These are phyloP conservation scores for Syzygium jambos DNA, from an alignment of 345 rosid species.

Conservation along the genomic window DNA sequence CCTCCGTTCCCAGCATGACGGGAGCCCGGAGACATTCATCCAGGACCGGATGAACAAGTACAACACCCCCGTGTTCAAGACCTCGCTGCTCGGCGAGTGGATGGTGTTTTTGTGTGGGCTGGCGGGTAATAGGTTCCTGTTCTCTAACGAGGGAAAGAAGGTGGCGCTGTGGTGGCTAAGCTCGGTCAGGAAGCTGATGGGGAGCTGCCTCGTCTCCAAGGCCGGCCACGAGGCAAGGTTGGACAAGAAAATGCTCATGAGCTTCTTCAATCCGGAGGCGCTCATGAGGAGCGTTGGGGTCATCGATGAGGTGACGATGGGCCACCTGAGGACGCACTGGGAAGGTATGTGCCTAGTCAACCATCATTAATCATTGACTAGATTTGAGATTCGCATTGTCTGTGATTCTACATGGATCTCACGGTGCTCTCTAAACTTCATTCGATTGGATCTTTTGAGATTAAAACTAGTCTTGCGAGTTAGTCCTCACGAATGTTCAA, in stretches of 20 bases:
- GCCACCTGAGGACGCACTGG: slow-evolving; percentile 7
- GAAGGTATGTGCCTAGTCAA: slow-evolving; percentile 2
- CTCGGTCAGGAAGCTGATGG: neutral
- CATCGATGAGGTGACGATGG: neutral
- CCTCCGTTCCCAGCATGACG: neutral
- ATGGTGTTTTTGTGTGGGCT: neutral
- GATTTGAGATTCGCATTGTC: neutral
- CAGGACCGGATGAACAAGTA: neutral
- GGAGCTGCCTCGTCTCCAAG: neutral
- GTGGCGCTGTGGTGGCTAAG: neutral
- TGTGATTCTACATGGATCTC: neutral
- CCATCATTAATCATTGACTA: neutral
- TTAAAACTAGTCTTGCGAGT: neutral
- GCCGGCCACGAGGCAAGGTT: neutral
- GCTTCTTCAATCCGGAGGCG: neutral
- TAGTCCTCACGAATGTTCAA: neutral
- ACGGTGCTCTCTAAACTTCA: neutral
- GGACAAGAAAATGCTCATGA: neutral
- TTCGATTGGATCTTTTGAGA: neutral
- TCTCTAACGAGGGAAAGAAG: neutral
- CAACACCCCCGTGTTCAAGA: neutral
- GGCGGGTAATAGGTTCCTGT: neutral
- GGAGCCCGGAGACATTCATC: neutral
- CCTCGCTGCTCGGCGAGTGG: neutral
- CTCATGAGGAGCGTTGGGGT: neutral